Percentiles rank a stretch among this genome's conserved stretches.
phyloP scores from a whole-genome alignment of 139 green algal species.

The Trebouxia sp. region DNA sequence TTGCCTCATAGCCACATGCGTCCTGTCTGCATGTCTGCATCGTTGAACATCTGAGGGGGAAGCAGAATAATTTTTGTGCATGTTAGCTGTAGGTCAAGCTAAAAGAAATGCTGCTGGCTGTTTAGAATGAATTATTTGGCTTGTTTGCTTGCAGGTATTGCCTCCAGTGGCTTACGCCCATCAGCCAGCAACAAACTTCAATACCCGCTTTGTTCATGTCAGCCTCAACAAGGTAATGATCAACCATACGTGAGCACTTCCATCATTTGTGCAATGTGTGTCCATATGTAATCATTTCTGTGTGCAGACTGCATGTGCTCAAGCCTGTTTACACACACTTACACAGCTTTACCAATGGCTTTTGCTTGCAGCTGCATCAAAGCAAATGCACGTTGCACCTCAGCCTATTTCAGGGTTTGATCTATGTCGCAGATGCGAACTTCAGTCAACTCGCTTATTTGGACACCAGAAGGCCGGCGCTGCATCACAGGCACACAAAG shows the following conservation, averaged over 20 bases:
- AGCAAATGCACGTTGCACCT: neutral
- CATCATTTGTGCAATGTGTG: neutral
- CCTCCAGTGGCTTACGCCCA: constrained; percentile 70
- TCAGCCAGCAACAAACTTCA: constrained; percentile 68
- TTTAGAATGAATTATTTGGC: no score
- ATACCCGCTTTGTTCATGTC: constrained; percentile 77
- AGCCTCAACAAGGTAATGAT: constrained; percentile 7
- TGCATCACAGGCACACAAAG: constrained; percentile 81
- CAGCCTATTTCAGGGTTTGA: neutral
- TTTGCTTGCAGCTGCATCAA: neutral
- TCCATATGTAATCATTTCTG: neutral
- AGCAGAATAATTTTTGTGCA: no score
- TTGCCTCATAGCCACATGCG: no score
- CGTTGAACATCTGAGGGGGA: no score
- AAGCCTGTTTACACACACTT: neutral
- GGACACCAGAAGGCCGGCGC: constrained; percentile 87
- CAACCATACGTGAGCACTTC: neutral
- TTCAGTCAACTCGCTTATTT: constrained; percentile 69
- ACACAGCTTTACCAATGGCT: neutral
- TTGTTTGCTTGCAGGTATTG: constrained; percentile 52
- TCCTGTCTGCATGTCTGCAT: no score
- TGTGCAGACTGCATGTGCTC: neutral
- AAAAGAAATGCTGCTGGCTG: no score
- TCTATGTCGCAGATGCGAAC: constrained; percentile 10
- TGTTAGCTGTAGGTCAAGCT: no score